Percentiles rank a stretch among this genome's conserved stretches.
Conservation (phyloP, 2,329 filamentous ascomycete genomes). For the Calonectria naviculata region DNA sequence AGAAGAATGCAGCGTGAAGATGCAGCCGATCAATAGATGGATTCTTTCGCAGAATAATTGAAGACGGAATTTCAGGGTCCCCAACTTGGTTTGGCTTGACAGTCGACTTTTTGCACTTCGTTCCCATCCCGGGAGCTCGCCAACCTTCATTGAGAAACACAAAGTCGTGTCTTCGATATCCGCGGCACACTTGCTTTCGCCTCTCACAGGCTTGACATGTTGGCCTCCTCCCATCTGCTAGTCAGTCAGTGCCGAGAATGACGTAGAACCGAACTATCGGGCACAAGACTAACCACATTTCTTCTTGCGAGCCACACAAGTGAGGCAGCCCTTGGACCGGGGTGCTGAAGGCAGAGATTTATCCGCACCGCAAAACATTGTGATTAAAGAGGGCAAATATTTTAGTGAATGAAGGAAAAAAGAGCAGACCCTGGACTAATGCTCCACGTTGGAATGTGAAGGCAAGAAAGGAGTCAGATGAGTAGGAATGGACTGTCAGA, state of each 20-base stretch:
- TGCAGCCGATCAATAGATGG: neutral
- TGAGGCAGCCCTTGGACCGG: constrained; percentile 3
- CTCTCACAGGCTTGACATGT: neutral
- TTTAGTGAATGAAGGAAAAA: neutral
- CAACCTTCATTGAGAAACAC: constrained; percentile 2
- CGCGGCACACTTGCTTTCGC: neutral
- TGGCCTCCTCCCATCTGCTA: neutral
- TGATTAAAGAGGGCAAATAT: neutral
- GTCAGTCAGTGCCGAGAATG: neutral
- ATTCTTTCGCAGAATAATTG: neutral
- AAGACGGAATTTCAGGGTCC: neutral
- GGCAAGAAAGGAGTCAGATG: neutral
- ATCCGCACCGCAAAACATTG: neutral
- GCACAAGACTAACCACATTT: neutral
- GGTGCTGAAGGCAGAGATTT: neutral
- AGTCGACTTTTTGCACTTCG: neutral
- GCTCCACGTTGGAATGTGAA: neutral
- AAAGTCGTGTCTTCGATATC: constrained; percentile 3
- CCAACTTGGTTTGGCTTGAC: neutral
- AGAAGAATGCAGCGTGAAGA: neutral
- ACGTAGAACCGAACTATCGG: neutral
- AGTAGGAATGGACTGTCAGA: neutral
- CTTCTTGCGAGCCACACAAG: constrained; percentile 2
- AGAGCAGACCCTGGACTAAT: neutral
- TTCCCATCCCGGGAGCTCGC: neutral